Percentiles rank a stretch among this genome's conserved stretches.
These are phyloP conservation scores for Bauhinia variegata DNA, from an alignment of 306 rosid species.

Conservation along the genomic window DNA sequence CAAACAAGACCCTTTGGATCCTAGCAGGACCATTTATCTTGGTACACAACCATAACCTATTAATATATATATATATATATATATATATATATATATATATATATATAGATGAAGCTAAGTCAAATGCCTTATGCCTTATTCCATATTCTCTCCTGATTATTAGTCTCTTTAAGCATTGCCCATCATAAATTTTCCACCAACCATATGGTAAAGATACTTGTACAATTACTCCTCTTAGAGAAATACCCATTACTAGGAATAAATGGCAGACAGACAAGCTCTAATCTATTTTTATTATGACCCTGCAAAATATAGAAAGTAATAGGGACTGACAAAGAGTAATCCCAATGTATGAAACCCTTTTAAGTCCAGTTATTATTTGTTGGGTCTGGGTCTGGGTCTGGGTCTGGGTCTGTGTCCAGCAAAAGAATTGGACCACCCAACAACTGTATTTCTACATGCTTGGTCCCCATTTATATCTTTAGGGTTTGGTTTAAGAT, in stretches of 20 bases:
- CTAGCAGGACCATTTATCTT: too few relatives aligned
- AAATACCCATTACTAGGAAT: conserved; percentile 38
- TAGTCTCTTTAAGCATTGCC: neutral
- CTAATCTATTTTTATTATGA: conserved; percentile 39
- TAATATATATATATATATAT: too few relatives aligned
- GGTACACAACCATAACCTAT: too few relatives aligned
- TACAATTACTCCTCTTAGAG: neutral
- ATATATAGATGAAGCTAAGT: too few relatives aligned
- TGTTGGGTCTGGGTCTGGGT: conserved; percentile 53
- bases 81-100: too few relatives aligned
- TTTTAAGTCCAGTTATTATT: conserved; percentile 34
- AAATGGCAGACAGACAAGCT: conserved; percentile 45
- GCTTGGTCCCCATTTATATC: conserved; percentile 19
- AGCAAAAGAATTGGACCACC: conserved; percentile 43
- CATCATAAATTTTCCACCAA: conserved; percentile 6
- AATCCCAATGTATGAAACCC: conserved; percentile 3
- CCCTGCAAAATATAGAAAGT: conserved; percentile 34
- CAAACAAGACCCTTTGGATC: too few relatives aligned
- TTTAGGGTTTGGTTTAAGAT: conserved; percentile 25
- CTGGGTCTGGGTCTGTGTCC: conserved; percentile 47
- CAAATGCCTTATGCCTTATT: too few relatives aligned
- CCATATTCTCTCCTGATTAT: too few relatives aligned
- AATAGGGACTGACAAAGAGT: conserved; percentile 21
- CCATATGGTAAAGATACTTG: conserved; percentile 6
- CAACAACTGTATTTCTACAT: conserved; percentile 21